Percentiles rank a stretch among this genome's conserved stretches.
phyloP scores from a whole-genome alignment of 2,329 filamentous ascomycete genomes.

The Microascus cirrosus region DNA sequence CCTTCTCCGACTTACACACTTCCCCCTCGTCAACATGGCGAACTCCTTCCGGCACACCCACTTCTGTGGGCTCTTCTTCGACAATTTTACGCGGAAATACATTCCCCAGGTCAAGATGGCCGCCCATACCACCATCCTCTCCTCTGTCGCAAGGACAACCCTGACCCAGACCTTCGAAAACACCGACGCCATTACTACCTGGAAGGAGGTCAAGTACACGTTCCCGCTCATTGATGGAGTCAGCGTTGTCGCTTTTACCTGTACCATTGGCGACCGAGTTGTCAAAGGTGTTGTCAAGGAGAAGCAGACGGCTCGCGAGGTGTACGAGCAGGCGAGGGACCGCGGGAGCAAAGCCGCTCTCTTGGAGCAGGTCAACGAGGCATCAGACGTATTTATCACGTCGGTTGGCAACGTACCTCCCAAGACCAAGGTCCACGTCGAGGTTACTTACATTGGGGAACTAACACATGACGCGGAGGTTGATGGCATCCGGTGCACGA shows the following conservation, averaged over 20 bases:
- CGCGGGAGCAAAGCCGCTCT: constrained; percentile 52
- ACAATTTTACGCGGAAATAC: constrained; percentile 20
- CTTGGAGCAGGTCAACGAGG: constrained; percentile 47
- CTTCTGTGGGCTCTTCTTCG: constrained; percentile 23
- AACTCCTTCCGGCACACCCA: not conserved
- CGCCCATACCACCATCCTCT: constrained; percentile 49
- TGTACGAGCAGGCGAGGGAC: constrained; percentile 46
- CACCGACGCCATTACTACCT: constrained; percentile 20
- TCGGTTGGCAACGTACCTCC: constrained; percentile 57
- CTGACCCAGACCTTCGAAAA: constrained; percentile 51
- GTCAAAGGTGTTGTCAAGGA: constrained; percentile 58
- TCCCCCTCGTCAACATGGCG: not conserved
- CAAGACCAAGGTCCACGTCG: constrained; percentile 41
- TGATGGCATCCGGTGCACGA: constrained; percentile 57
- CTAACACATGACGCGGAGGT: constrained; percentile 60
- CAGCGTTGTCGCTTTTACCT: constrained; percentile 56
- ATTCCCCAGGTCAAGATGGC: constrained; percentile 48
- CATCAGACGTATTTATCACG: constrained; percentile 57
- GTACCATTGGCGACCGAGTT: constrained; percentile 46
- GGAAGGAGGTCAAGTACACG: constrained; percentile 45
- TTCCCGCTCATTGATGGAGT: constrained; percentile 67
- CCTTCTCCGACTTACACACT: not conserved
- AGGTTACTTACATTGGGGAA: constrained; percentile 58
- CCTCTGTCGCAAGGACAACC: constrained; percentile 35
- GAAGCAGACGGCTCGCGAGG: constrained; percentile 46